Evolutionary conservation across 2,329 filamentous ascomycete species (phyloP).

Genomic region (Aspergillus pseudoviridinutans): DNA sequence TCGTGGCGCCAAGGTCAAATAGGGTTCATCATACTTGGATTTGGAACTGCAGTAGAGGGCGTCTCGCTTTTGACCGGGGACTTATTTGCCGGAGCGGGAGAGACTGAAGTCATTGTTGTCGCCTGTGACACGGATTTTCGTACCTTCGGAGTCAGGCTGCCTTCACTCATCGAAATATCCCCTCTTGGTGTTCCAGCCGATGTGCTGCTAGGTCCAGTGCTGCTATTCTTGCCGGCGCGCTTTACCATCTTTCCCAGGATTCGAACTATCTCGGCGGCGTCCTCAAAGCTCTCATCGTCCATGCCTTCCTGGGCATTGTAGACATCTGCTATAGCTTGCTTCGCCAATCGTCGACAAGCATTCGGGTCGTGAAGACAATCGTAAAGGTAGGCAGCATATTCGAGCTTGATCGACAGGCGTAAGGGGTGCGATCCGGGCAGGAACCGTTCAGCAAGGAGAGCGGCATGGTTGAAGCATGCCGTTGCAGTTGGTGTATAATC

Average conservation of each 20-base stretch:
- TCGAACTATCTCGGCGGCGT: conserved; percentile 82
- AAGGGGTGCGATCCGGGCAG: conserved; percentile 87
- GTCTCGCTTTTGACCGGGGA: conserved; percentile 1
- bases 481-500: conserved; percentile 83
- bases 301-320: conserved; percentile 89
- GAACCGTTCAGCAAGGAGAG: conserved; percentile 66
- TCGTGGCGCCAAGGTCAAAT: conserved; percentile 18
- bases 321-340: conserved; percentile 80
- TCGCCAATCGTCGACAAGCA: conserved; percentile 70
- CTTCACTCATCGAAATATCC: conserved; percentile 29
- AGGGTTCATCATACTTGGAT: conserved; percentile 33
- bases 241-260: conserved; percentile 87
- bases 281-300: conserved; percentile 92
- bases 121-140: conserved; percentile 8
- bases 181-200: conserved; percentile 21
- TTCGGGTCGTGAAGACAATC: conserved; percentile 84
- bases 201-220: conserved; percentile 27
- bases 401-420: conserved; percentile 82
- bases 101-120: conserved; percentile 5
- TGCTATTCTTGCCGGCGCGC: conserved; percentile 52
- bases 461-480: conserved; percentile 74
- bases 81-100: background rate
- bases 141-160: conserved; percentile 25
- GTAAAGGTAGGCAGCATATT: conserved; percentile 89
- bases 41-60: conserved; percentile 22